Conservation (phyloP, 179 eudicot species). For the Nepenthes alata region DNA sequence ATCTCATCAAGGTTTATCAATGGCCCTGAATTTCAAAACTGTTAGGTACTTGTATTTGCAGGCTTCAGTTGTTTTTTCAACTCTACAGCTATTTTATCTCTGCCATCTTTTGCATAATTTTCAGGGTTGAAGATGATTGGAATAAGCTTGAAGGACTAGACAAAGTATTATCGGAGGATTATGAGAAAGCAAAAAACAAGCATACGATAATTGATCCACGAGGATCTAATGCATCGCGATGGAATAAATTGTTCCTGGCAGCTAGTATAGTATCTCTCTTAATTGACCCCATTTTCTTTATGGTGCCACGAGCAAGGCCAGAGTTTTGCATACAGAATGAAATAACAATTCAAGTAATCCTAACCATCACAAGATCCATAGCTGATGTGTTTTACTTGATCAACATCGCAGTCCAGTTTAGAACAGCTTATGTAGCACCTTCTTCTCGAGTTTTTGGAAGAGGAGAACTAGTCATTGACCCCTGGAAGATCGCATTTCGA, state of each 20-base stretch:
- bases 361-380: constrained; percentile 10
- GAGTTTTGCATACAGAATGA: constrained; percentile 15
- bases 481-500: constrained; percentile 7
- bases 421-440: constrained; percentile 14
- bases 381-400: constrained; percentile 15
- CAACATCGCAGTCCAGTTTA: constrained; percentile 17
- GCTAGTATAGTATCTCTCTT: constrained; percentile 15
- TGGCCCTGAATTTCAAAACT: neutral
- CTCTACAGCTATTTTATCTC: neutral
- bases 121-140: neutral
- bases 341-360: constrained; percentile 1
- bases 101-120: neutral
- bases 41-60: neutral
- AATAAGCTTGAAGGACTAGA: neutral
- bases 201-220: constrained; percentile 9
- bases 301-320: constrained; percentile 9
- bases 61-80: neutral
- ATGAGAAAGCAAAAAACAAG: neutral
- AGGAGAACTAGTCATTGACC: constrained; percentile 12
- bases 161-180: neutral
- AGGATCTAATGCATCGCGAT: constrained; percentile 6
- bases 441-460: constrained; percentile 15
- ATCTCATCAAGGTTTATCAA: neutral
- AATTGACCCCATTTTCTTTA: constrained; percentile 21
- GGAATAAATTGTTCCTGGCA: constrained; percentile 14